Base-by-base conservation (phyloP, 2,329 filamentous ascomycete genomes). In the Colletotrichum limetticola region DNA sequence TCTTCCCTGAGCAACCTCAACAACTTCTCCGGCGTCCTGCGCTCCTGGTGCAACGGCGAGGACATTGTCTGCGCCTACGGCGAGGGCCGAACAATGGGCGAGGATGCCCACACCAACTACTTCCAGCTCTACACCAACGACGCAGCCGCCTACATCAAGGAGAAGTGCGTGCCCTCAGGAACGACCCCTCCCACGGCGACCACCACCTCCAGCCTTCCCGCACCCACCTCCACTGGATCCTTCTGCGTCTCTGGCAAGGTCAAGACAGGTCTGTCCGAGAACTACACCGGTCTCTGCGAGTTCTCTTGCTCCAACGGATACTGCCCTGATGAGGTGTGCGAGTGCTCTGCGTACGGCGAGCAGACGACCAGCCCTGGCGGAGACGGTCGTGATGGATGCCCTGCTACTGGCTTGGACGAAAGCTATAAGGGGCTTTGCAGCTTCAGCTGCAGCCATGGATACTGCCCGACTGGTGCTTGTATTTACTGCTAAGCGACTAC, bases 371-470 rank as follows among this genome's bases (percentile, higher is more conserved):
- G 30, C 32, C 71, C 71, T 22, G 28, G 62, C 16, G 68, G 68
- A 12, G 82, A 76, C 19, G 79, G 79, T 0, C 74, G 76, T 0
- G 52, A 78, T 2, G 83, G 83, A 0, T 82, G 80, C 46, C 83
- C 84, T 4, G 61, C 80, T 2, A 65, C 77, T 0, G 81, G 81
- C 1, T 75, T 80, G 30, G 76, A 78, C 49, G 79, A 81, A 4
- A 77, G 79, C 1, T 88, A 87, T 72, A 74, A 81, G 52, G 85
- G 85, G 0, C 80, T 88, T 19, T 87, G 86, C 74, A 85, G 82
- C 69, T 88, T 81, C 73, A 79, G 83, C 14, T 87, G 85, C 58
- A 83, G 82, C 71, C 83, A 86, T 75, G 85, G 85, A 0, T 87
- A 87, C 71, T 86, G 85, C 63, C 85, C 85, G 0, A n/a, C 66